Conservation (phyloP, 345 rosid species). For the Euclidium syriacum region DNA sequence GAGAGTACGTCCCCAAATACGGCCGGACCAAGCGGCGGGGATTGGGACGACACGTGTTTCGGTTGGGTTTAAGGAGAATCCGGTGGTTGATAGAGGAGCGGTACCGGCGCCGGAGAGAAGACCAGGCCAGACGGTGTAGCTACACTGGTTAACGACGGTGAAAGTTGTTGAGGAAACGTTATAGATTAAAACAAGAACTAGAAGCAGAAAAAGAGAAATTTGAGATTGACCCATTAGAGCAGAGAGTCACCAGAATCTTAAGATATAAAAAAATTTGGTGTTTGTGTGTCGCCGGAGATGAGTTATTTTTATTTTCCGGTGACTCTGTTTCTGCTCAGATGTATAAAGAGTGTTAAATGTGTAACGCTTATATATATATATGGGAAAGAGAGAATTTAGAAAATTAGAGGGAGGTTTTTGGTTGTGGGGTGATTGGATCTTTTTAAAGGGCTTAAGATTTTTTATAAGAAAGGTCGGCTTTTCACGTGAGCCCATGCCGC, state of each 20-base stretch:
- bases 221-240: constrained; percentile 27
- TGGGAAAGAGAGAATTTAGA: background rate
- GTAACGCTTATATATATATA: background rate
- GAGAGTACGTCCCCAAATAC: constrained; percentile 63
- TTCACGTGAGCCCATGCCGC: constrained; percentile 29
- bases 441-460: constrained; percentile 10
- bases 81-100: constrained; percentile 46
- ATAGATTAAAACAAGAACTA: background rate
- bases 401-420: background rate
- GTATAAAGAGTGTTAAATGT: constrained; percentile 1
- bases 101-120: constrained; percentile 58
- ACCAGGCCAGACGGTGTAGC: constrained; percentile 66
- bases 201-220: constrained; percentile 10
- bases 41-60: constrained; percentile 32
- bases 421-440: constrained; percentile 9
- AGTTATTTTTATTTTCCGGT: constrained; percentile 6
- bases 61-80: constrained; percentile 45
- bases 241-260: constrained; percentile 27
- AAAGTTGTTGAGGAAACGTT: constrained; percentile 33
- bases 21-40: constrained; percentile 62
- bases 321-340: constrained; percentile 18
- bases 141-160: constrained; percentile 49
- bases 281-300: constrained; percentile 3
- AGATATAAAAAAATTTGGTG: background rate
- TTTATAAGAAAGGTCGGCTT: constrained; percentile 22